phyloP scores from a whole-genome alignment of 2,329 filamentous ascomycete genomes.

The Pseudogymnoascus sp. region DNA sequence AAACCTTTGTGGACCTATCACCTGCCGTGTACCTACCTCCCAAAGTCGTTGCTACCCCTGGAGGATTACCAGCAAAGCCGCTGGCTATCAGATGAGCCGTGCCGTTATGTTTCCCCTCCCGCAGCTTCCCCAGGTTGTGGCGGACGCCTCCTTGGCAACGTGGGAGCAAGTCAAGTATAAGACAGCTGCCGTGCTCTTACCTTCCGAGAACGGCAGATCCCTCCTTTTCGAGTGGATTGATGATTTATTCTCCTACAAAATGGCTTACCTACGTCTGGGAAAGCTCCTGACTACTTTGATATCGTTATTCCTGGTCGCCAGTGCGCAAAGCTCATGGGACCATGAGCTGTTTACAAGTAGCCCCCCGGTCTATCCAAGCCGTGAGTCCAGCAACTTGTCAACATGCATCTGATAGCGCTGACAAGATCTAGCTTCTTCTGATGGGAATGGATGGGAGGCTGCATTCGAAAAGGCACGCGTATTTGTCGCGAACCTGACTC shows the following conservation, averaged over 20 bases:
- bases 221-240: background rate
- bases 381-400: background rate
- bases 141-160: background rate
- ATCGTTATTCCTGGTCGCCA: background rate
- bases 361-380: background rate
- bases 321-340: background rate
- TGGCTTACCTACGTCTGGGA: background rate
- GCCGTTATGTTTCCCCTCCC: constrained; percentile 1
- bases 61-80: background rate
- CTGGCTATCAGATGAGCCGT: constrained; percentile 5
- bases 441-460: constrained; percentile 47
- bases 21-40: background rate
- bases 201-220: background rate
- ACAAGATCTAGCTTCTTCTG: background rate
- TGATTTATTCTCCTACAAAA: background rate
- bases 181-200: background rate
- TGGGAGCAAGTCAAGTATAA: constrained; percentile 2
- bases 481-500: constrained; percentile 57
- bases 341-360: background rate
- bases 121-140: background rate
- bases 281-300: background rate
- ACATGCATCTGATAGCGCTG: background rate
- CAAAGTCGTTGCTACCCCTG: background rate
- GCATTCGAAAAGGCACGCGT: constrained; percentile 53
- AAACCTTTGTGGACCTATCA: background rate